These are phyloP conservation scores for Penicillium fuscoglaucum DNA, from an alignment of 2,329 filamentous ascomycete genomes.

Conservation along the genomic window DNA sequence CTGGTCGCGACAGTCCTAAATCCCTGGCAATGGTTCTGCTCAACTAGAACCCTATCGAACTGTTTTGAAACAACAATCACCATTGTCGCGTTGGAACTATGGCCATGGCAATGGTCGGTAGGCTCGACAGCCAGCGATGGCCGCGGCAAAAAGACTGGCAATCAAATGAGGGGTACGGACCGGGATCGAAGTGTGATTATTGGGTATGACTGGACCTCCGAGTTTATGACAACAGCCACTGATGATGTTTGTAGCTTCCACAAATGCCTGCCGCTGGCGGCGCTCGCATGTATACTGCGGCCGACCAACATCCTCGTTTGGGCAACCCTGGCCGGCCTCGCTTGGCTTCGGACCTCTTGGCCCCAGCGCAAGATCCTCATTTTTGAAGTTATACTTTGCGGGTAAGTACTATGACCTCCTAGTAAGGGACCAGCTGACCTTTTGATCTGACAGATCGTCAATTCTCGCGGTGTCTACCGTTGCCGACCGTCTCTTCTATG, in stretches of 20 bases:
- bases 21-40: conserved; percentile 97
- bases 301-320: conserved; percentile 90
- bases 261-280: conserved; percentile 71
- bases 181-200: conserved; percentile 18
- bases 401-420: conserved; percentile 31
- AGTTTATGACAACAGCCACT: conserved; percentile 8
- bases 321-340: conserved; percentile 63
- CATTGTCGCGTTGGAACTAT: conserved; percentile 72
- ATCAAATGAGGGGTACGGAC: conserved; percentile 11
- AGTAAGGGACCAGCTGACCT: conserved; percentile 10
- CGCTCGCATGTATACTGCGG: conserved; percentile 77
- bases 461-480: conserved; percentile 64
- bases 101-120: conserved; percentile 76
- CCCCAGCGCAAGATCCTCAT: conserved; percentile 54
- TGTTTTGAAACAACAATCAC: conserved; percentile 89
- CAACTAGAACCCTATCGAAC: conserved; percentile 90
- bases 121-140: conserved; percentile 41
- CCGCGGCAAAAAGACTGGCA: conserved; percentile 7
- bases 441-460: conserved; percentile 43
- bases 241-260: conserved; percentile 50
- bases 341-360: conserved; percentile 49
- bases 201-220: conserved; percentile 27
- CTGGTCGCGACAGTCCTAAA: conserved; percentile 70
- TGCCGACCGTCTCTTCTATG: conserved; percentile 78
- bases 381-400: conserved; percentile 65